phyloP scores from a whole-genome alignment of 352 stramenopile species.

The Phytopythium sindhum region DNA sequence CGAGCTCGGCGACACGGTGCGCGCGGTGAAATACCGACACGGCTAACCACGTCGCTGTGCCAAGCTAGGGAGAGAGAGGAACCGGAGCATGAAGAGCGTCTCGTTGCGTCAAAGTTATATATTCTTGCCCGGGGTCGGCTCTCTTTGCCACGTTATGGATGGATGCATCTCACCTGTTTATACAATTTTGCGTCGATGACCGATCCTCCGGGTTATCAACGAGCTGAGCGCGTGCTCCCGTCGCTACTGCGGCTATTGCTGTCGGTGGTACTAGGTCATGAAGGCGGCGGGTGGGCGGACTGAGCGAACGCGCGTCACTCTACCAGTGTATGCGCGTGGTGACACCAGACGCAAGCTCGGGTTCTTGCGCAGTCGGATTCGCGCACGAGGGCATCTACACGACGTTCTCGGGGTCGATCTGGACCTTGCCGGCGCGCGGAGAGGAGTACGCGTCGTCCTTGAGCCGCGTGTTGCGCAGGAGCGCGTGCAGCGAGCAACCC shows the following conservation, averaged over 20 bases:
- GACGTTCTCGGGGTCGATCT: slow-evolving; percentile 28
- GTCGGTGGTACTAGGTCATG: background rate
- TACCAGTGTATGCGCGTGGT: background rate
- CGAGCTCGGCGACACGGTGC: slow-evolving; percentile 66
- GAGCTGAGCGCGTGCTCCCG: background rate
- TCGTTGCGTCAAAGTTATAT: slow-evolving; percentile 9
- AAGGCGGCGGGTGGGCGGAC: background rate
- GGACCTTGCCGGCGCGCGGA: slow-evolving; percentile 12
- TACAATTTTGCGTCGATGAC: slow-evolving; percentile 1
- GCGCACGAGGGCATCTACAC: slow-evolving; percentile 22
- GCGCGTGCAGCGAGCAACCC: slow-evolving; percentile 40
- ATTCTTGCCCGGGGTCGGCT: background rate
- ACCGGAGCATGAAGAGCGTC: background rate
- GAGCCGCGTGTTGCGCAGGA: slow-evolving; percentile 63
- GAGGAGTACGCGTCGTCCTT: slow-evolving; percentile 55
- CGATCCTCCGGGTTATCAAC: background rate
- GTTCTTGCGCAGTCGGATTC: background rate
- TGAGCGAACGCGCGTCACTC: background rate
- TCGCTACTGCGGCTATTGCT: too few relatives aligned
- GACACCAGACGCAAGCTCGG: background rate
- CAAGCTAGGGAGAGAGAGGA: slow-evolving; percentile 10
- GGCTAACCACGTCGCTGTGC: slow-evolving; percentile 8
- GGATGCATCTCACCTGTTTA: slow-evolving; percentile 3
- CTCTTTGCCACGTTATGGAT: slow-evolving; percentile 4
- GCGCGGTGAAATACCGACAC: slow-evolving; percentile 35